Evolutionary conservation across 495 filamentous ascomycete genomes (phyloP).

Genomic region (Wilcoxina mikolae): DNA sequence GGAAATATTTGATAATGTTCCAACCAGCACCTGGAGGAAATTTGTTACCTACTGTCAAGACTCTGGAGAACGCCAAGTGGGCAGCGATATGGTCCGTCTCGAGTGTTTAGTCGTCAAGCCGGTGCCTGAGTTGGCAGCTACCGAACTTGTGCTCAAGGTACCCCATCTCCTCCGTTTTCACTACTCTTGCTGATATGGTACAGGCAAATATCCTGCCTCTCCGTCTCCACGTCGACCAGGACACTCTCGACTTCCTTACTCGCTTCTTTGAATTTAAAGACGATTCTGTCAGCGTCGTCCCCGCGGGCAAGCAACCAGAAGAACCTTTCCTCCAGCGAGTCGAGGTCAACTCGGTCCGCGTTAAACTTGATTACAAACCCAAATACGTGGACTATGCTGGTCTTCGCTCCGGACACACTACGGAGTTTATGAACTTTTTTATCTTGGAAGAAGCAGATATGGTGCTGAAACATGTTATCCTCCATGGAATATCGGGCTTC

Average conservation of each 20-base stretch:
- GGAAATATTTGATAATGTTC: constrained; percentile 86
- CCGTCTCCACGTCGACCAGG: constrained; percentile 90
- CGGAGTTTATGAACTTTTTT: constrained; percentile 98
- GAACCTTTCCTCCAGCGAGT: constrained; percentile 79
- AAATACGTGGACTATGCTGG: constrained; percentile 91
- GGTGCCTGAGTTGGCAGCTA: constrained; percentile 64
- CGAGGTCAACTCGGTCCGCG: constrained; percentile 65
- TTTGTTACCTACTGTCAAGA: constrained; percentile 89
- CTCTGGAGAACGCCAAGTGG: constrained; percentile 66
- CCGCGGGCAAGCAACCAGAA: constrained; percentile 37
- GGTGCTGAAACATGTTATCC: constrained; percentile 71
- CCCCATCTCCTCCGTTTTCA: no score
- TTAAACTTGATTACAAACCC: constrained; percentile 93
- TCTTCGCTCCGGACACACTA: constrained; percentile 91
- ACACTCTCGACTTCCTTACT: constrained; percentile 92
- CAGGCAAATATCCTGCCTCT: constrained; percentile 70
- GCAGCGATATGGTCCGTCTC: constrained; percentile 75
- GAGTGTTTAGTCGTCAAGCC: constrained; percentile 79
- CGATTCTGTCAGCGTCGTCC: constrained; percentile 13
- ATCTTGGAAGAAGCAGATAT: constrained; percentile 80
- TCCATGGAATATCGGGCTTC: constrained; percentile 83
- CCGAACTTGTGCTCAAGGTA: constrained; percentile 77
- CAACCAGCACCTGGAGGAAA: constrained; percentile 95
- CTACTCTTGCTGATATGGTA: constrained; percentile 16
- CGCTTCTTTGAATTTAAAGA: constrained; percentile 97